phyloP scores from a whole-genome alignment of 2,329 filamentous ascomycete genomes.

The Trichoderma pleuroti region DNA sequence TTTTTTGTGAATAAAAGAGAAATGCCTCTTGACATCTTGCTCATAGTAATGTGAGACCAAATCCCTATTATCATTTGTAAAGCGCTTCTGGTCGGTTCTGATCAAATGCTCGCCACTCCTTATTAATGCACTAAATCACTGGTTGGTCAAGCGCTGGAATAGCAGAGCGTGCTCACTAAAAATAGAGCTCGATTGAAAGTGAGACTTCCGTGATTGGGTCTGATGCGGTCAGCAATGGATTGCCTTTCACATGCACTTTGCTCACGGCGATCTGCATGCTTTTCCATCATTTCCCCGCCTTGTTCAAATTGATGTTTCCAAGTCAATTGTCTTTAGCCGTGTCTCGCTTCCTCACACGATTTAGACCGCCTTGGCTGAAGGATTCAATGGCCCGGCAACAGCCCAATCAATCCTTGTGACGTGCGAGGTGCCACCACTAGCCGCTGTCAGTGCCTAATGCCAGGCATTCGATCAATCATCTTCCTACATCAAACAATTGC shows the following conservation, averaged over 20 bases:
- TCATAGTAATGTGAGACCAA: not conserved
- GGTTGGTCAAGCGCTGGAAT: not conserved
- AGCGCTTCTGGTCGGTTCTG: not conserved
- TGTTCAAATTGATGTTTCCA: not conserved
- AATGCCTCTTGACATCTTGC: not conserved
- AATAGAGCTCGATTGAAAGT: not conserved
- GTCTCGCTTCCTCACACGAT: not conserved
- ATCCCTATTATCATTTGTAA: not conserved
- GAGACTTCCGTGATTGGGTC: not conserved
- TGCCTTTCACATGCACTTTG: not conserved
- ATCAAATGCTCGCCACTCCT: not conserved
- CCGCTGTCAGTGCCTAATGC: not conserved
- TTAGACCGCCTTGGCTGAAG: not conserved
- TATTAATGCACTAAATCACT: not conserved
- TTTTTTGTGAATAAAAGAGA: not conserved
- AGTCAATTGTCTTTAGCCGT: not conserved
- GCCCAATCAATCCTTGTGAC: not conserved
- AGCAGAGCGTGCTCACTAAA: not conserved
- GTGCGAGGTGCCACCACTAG: not conserved
- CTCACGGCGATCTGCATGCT: not conserved
- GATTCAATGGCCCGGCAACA: slow-evolving; percentile 1
- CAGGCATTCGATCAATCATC: not conserved
- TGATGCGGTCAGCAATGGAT: not conserved
- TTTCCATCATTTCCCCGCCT: not conserved
- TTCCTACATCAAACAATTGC: not conserved